Evolutionary conservation across 2,329 filamentous ascomycete species (phyloP), one percentile per base, ranked within the genome.

Genomic region (Cordyceps fumosorosea): DNA sequence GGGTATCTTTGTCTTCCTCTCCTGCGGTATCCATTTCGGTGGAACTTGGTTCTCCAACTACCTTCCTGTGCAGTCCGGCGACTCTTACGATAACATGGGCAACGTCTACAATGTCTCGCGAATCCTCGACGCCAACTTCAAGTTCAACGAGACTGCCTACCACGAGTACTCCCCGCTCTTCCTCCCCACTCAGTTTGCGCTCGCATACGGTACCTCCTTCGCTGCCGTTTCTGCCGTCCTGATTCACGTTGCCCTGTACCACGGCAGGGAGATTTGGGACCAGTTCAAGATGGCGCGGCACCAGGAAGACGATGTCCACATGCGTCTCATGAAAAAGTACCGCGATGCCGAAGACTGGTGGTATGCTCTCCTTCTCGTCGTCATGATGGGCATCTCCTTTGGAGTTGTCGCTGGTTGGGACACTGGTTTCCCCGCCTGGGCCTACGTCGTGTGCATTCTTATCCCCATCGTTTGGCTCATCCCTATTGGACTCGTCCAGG

Each of bases 31-130:
- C 37, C 83, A 86, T 69, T 86, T 83, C 67, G 78, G 74, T n/a
- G 82, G 82, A 56, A 75, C 73, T 42, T 84, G 81, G 81, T 84
- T 80, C 66, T 70, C 84, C 40, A 80, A 84, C 63, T 87, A 86
- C 69, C 75, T 89, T 60, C 85, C 86, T 1, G 80, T 89, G 26
- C 80, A 85, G 64, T 84, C 81, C 61, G 80, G 81, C 16, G 79
- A 82, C 64, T 84, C 82, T 2, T 89, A 83, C 69, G 87, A 89
- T 74, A 89, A 89, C 68, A 86, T 78, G 0, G 86, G 84, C 26
- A 69, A 74, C 2, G 65, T 75, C 11, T 89, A 89, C 74, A 81
- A 88, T 64, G 84, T 86, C 4, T 77, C 77, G 3, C 78, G 77
- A n/a, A 86, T 89, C 55, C 77, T 89, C 20, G 81, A 81, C 60